Evolutionary conservation across 495 filamentous ascomycete genomes (phyloP).

Genomic region (Pseudotulostoma volvatum): DNA sequence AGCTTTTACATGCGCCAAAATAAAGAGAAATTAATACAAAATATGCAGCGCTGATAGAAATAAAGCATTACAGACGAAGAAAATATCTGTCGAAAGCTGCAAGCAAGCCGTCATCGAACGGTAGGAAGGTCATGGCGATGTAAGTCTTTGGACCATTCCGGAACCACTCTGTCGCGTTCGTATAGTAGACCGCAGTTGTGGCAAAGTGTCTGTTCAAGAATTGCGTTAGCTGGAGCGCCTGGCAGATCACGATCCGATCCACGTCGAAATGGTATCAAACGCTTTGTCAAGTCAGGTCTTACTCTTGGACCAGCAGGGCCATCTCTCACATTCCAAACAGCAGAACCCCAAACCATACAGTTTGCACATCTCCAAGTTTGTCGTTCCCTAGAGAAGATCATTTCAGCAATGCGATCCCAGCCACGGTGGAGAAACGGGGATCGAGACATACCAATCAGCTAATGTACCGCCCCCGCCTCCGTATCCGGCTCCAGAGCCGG

Average conservation of each 20-base stretch:
- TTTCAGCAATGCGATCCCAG: too few species aligned
- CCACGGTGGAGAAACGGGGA: background rate
- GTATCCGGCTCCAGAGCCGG: conserved; percentile 42
- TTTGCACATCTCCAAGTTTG: conserved; percentile 79
- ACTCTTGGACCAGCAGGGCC: conserved; percentile 76
- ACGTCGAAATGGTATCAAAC: too few species aligned
- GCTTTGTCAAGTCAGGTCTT: too few species aligned
- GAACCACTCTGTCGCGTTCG: conserved; percentile 70
- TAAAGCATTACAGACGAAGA: too few species aligned
- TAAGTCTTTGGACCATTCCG: conserved; percentile 68
- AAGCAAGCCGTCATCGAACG: conserved; percentile 12
- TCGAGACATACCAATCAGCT: conserved; percentile 40
- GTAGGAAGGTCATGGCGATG: conserved; percentile 41
- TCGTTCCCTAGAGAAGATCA: conserved; percentile 55
- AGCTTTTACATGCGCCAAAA: too few species aligned
- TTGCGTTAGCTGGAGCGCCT: conserved; percentile 5
- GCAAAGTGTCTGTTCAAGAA: conserved; percentile 60
- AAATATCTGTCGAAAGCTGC: too few species aligned
- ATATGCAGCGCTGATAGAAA: too few species aligned
- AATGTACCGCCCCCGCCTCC: conserved; percentile 55
- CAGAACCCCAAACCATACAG: conserved; percentile 72
- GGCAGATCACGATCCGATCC: background rate
- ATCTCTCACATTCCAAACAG: conserved; percentile 88
- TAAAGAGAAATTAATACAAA: too few species aligned
- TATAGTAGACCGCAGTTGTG: conserved; percentile 84